Percentiles rank a stretch among this genome's conserved stretches.
Evolutionary conservation across 495 filamentous ascomycete genomes (phyloP).

Genomic region (Aspergillus asperescens): DNA sequence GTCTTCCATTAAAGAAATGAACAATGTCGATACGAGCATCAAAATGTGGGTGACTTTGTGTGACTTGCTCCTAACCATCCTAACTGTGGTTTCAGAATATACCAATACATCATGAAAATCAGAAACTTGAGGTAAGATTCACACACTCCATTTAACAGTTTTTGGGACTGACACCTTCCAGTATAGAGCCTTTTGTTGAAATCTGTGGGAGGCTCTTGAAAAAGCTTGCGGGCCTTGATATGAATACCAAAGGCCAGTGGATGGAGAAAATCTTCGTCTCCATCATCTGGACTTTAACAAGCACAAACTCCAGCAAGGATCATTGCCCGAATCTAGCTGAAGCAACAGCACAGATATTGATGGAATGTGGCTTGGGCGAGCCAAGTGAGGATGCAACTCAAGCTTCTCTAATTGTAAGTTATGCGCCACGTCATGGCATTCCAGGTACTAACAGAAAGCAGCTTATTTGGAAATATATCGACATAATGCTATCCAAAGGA

Average conservation of each 20-base stretch:
- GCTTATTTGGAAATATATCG: conserved; percentile 74
- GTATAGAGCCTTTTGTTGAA: conserved; percentile 42
- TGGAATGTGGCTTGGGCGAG: conserved; percentile 23
- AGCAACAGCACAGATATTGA: conserved; percentile 36
- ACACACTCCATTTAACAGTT: not conserved
- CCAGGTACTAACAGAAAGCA: conserved; percentile 29
- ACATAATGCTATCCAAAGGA: conserved; percentile 48
- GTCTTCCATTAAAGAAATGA: not conserved
- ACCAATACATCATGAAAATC: conserved; percentile 64
- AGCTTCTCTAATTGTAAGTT: conserved; percentile 62
- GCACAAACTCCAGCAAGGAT: conserved; percentile 17
- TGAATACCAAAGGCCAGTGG: conserved; percentile 42
- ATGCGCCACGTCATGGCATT: not conserved
- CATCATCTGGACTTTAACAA: conserved; percentile 54
- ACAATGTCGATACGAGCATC: not conserved
- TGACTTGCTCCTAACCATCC: not conserved
- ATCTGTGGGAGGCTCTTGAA: conserved; percentile 53
- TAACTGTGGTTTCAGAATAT: conserved; percentile 37
- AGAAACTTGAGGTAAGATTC: conserved; percentile 30
- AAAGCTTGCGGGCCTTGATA: conserved; percentile 33
- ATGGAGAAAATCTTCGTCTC: conserved; percentile 60
- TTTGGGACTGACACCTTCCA: conserved; percentile 8
- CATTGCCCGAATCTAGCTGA: conserved; percentile 27
- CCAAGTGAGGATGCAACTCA: conserved; percentile 57
- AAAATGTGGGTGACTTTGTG: not conserved